phyloP scores from a whole-genome alignment of 306 rosid genomes.

The Rosa rugosa region DNA sequence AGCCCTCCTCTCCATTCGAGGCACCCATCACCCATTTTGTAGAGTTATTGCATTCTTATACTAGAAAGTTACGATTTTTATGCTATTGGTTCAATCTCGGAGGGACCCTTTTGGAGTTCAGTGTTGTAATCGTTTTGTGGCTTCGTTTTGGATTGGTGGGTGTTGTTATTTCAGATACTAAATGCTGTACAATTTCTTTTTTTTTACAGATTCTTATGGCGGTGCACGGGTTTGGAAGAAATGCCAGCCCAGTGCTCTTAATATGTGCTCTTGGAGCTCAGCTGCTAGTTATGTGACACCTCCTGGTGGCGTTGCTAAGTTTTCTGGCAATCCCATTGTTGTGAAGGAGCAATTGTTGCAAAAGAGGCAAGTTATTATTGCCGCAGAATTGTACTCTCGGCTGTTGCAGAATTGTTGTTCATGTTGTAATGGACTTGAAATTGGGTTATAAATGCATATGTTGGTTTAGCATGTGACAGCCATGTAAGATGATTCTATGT shows the following conservation, averaged over 20 bases:
- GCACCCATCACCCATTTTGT: too few species aligned
- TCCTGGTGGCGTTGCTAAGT: slow-evolving; percentile 24
- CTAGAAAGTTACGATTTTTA: background rate
- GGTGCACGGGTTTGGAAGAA: slow-evolving; percentile 34
- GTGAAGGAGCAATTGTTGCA: slow-evolving; percentile 30
- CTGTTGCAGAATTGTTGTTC: too few species aligned
- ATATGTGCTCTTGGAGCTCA: slow-evolving; percentile 48
- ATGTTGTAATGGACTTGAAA: background rate
- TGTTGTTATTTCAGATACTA: too few species aligned
- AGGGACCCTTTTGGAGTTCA: background rate
- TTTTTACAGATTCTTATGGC: slow-evolving; percentile 37
- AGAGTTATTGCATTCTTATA: too few species aligned
- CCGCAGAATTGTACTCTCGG: background rate
- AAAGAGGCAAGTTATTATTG: slow-evolving; percentile 42
- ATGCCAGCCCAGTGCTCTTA: slow-evolving; percentile 29
- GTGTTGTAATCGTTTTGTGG: background rate
- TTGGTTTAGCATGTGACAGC: background rate
- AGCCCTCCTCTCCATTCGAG: too few species aligned
- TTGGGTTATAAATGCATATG: background rate
- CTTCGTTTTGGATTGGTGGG: slow-evolving; percentile 3
- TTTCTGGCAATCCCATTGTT: slow-evolving; percentile 37
- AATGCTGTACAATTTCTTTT: slow-evolving; percentile 13
- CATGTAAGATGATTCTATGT: background rate
- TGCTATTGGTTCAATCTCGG: background rate
- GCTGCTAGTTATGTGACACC: slow-evolving; percentile 56